Base-by-base conservation (phyloP, 2,329 filamentous ascomycete species). In the Botryosphaeria dothidea region DNA sequence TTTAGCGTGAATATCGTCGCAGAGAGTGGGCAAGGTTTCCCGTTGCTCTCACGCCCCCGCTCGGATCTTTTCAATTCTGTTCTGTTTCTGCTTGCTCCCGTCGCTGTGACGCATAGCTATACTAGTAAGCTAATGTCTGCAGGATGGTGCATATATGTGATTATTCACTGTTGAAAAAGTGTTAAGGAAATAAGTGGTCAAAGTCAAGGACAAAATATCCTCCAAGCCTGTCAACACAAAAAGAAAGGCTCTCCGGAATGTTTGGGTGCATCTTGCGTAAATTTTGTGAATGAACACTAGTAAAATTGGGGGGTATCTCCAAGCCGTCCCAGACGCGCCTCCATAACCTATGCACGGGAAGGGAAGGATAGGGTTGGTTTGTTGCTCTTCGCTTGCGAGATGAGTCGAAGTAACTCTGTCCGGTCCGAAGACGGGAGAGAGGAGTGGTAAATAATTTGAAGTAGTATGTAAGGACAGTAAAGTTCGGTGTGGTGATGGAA, bases 241-340 rank as follows among this genome's bases (percentile, higher is more conserved):
- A 56, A 25, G 21, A 31, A 38, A 56, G 43, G 19, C 19, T 56
- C 31, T 56, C 52, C 34, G n/a, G 34, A 54, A 54, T 25, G 31
- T 56, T 43, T 43, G 23, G 27, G 41, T 60, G 56, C 56, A 60
- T 60, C 56, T 60, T 60, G 56, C 56, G 56, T 60, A 60, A 46
- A 60, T 60, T 60, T 19, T 25, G 52, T 60, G 56, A 29, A 38
- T 31, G 23, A 58, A 60, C 56, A 60, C 56, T 60, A 60, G 56
- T 45, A 60, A 58, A 60, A 46, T 60, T 60, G 41, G 58, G 41
- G 58, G 58, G 58, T 62, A 62, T 62, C 58, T 62, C 58, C 58
- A 62, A 62, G 58, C 58, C 58, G 58, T 62, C 58, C 58, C 58
- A 51, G 58, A 62, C 58, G 58, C 46, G 58, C 56, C 56, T 62